Percentiles rank a stretch among this genome's conserved stretches.
phyloP scores from a whole-genome alignment of 352 stramenopile genomes.

The Saprolegnia parasitica region DNA sequence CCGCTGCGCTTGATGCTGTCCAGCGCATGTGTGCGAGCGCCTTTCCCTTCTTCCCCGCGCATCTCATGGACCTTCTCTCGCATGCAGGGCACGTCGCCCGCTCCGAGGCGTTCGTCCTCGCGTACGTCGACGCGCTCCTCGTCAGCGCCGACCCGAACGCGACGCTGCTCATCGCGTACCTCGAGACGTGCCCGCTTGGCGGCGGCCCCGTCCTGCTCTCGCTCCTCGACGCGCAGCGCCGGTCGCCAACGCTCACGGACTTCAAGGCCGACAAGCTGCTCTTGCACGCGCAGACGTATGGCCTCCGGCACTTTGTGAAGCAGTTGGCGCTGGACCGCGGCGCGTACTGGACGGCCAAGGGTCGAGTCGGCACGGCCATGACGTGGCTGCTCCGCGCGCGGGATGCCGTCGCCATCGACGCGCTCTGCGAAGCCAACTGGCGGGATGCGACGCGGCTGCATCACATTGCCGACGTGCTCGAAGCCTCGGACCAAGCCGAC shows the following conservation, averaged over 20 bases:
- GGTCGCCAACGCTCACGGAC: constrained; percentile 45
- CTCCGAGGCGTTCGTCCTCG: constrained; percentile 40
- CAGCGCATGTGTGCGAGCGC: constrained; percentile 38
- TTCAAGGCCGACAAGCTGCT: constrained; percentile 57
- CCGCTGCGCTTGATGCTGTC: constrained; percentile 61
- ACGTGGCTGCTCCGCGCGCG: constrained; percentile 61
- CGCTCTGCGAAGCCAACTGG: constrained; percentile 51
- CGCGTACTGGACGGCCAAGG: constrained; percentile 38
- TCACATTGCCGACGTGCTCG: constrained; percentile 66
- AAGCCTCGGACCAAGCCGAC: constrained; percentile 35
- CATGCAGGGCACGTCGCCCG: constrained; percentile 47
- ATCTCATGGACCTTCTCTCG: constrained; percentile 57
- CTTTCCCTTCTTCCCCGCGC: constrained; percentile 71
- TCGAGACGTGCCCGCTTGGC: constrained; percentile 49
- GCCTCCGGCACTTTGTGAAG: constrained; percentile 35
- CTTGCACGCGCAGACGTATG: constrained; percentile 39
- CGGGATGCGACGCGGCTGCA: constrained; percentile 49
- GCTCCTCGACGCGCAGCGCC: constrained; percentile 35
- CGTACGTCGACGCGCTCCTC: constrained; percentile 51
- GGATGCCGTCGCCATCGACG: constrained; percentile 53
- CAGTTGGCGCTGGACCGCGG: constrained; percentile 43
- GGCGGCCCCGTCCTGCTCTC: constrained; percentile 43
- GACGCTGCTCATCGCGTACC: constrained; percentile 42
- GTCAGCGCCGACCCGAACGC: constrained; percentile 24
- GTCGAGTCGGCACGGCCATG: constrained; percentile 45